Conservation (phyloP, 1,139 yeast species). For the Kurtzmaniella quercitrusa region DNA sequence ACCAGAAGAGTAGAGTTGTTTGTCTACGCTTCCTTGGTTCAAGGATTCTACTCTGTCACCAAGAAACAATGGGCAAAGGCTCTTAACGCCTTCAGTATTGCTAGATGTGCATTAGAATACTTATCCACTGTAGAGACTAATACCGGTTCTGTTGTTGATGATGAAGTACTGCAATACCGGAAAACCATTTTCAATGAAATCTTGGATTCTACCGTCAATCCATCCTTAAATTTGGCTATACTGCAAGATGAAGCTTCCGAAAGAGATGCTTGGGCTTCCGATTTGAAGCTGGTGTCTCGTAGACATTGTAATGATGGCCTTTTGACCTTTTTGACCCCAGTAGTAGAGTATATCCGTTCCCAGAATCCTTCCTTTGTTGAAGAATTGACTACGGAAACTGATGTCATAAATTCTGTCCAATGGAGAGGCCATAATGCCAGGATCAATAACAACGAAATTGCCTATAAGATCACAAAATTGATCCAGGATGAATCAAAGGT, state of each 20-base stretch:
- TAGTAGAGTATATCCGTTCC: constrained; percentile 33
- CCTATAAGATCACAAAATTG: constrained; percentile 50
- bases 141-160: constrained; percentile 7
- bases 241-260: constrained; percentile 32
- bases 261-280: constrained; percentile 25
- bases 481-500: constrained; percentile 19
- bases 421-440: constrained; percentile 79
- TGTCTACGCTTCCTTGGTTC: constrained; percentile 54
- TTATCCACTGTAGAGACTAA: constrained; percentile 20
- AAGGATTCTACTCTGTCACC: constrained; percentile 56
- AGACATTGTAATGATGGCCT: constrained; percentile 31
- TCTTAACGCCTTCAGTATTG: constrained; percentile 50
- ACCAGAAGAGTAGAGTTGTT: constrained; percentile 50
- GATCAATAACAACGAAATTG: constrained; percentile 68
- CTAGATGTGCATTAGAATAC: constrained; percentile 58
- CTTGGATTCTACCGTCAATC: constrained; percentile 61
- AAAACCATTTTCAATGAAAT: constrained; percentile 53
- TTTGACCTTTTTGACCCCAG: constrained; percentile 32
- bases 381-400: constrained; percentile 18
- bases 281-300: constrained; percentile 46
- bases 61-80: constrained; percentile 58
- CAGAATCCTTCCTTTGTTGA: constrained; percentile 41
- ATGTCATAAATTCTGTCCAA: constrained; percentile 34
- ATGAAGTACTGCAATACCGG: constrained; percentile 17
- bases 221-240: constrained; percentile 57